Base-by-base conservation (phyloP, 2,329 filamentous ascomycete species). In the Geosmithia putterillii region DNA sequence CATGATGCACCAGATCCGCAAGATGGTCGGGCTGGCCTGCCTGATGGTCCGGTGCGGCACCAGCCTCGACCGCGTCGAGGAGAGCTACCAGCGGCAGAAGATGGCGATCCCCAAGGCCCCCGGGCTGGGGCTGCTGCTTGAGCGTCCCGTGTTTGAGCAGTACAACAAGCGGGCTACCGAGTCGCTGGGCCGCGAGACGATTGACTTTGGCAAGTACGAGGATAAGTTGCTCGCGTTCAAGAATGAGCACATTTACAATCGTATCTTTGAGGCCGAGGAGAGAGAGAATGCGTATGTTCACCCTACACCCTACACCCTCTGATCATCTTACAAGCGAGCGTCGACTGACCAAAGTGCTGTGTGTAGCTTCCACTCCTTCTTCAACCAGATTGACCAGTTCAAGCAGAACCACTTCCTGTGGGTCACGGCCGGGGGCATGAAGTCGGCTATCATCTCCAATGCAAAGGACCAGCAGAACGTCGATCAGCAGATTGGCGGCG, bases 1-100 rank as follows among this genome's bases (percentile, higher is more conserved):
- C 73, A 98, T 98, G 92, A 98, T 98, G 92, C 92, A 98, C 63
- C 92, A 98, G 67, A 98, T 98, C 62, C 83, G 92, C 56, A 98
- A 96, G 66, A 96, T 98, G 92, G 86, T 98, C 15, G 87, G 86
- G 45, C 88, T 98, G 83, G 86, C 80, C 8, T 79, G 86, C 28
- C 71, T 98, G 47, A 70, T 90, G 6, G 83, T 94, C 7, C 81
- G 92, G 34, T 94, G 85, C 59, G 92, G 87, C 42, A 81, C 81
- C n/a, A 71, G 84, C 4, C 69, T 80, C 4, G 66, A 75, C 10
- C 76, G 84, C 22, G 85, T 98, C 51, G 60, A 66, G 1, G 75
- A 94, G 47, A 86, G 80, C 47, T 94, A 94, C 60, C 76, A 75
- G 2, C 59, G 71, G 6, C 73, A 78, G 18, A 79, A 82, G 45